Percentiles rank a stretch among this genome's conserved stretches.
Evolutionary conservation across 2,329 filamentous ascomycete species (phyloP).

Genomic region (Diaporthe destruens): DNA sequence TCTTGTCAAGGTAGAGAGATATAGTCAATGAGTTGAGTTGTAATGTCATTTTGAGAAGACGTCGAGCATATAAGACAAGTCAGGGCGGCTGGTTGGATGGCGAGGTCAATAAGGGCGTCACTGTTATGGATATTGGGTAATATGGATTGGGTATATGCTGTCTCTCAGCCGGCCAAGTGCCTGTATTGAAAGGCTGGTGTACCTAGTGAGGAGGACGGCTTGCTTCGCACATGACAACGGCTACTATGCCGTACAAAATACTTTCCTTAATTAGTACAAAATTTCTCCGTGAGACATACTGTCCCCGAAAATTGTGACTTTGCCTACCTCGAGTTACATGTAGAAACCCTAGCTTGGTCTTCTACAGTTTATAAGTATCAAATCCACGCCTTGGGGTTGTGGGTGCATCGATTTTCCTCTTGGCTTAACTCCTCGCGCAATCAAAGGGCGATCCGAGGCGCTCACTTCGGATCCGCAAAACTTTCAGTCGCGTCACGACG

Average conservation of each 20-base stretch:
- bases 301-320: not conserved
- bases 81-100: not conserved
- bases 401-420: too few relatives aligned
- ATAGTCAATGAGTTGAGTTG: slow-evolving; percentile 73
- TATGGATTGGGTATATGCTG: not conserved
- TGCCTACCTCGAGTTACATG: too few relatives aligned
- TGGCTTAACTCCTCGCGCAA: too few relatives aligned
- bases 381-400: too few relatives aligned
- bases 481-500: not conserved
- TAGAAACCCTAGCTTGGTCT: too few relatives aligned
- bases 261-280: slow-evolving; percentile 1
- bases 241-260: not conserved
- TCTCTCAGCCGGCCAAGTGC: not conserved
- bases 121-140: not conserved
- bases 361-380: too few relatives aligned
- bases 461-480: not conserved
- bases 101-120: not conserved
- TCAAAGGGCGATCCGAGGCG: not conserved
- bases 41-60: slow-evolving; percentile 50
- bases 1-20: slow-evolving; percentile 67
- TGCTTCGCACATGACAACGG: not conserved
- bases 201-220: not conserved
- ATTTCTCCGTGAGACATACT: not conserved
- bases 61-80: not conserved
- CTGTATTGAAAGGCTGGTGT: not conserved